Evolutionary conservation across 2,329 filamentous ascomycete genomes (phyloP).

Genomic region (Hortaea werneckii): DNA sequence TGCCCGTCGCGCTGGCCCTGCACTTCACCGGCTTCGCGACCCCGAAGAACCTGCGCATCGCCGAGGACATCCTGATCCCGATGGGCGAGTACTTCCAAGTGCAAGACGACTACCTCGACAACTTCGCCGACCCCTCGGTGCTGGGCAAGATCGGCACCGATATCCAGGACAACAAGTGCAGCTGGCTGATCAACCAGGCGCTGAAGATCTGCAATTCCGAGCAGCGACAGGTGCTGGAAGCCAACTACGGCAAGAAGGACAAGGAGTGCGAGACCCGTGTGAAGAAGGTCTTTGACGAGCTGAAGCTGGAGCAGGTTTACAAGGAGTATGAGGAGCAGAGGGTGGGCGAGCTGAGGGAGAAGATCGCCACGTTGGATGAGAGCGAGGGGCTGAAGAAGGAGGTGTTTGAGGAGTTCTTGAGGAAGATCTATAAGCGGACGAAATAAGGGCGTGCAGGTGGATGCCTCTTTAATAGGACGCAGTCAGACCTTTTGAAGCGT

Average conservation of each 20-base stretch:
- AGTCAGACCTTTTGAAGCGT: no score
- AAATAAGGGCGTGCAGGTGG: conserved; percentile 50
- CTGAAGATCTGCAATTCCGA: conserved; percentile 68
- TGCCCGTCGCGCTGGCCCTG: conserved; percentile 85
- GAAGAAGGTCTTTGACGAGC: conserved; percentile 80
- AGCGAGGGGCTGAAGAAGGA: conserved; percentile 78
- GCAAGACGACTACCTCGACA: conserved; percentile 98
- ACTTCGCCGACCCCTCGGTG: conserved; percentile 82
- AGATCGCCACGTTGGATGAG: conserved; percentile 77
- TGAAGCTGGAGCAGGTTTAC: conserved; percentile 76
- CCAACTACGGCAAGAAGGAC: conserved; percentile 92
- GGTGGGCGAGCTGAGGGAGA: conserved; percentile 63
- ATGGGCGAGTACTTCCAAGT: conserved; percentile 99
- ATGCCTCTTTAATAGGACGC: no score
- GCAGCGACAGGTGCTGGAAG: conserved; percentile 78
- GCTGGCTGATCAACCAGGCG: conserved; percentile 94
- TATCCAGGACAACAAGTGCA: conserved; percentile 99
- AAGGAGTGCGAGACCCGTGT: conserved; percentile 69
- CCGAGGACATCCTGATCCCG: conserved; percentile 85
- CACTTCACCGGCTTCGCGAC: conserved; percentile 78
- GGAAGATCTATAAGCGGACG: conserved; percentile 97
- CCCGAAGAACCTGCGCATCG: conserved; percentile 76
- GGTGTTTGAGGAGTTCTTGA: conserved; percentile 80
- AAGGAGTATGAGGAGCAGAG: conserved; percentile 80
- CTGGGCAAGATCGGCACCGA: conserved; percentile 99